Conservation (phyloP, 371 early-diverging fungal species). For the Mortierella polycephala region DNA sequence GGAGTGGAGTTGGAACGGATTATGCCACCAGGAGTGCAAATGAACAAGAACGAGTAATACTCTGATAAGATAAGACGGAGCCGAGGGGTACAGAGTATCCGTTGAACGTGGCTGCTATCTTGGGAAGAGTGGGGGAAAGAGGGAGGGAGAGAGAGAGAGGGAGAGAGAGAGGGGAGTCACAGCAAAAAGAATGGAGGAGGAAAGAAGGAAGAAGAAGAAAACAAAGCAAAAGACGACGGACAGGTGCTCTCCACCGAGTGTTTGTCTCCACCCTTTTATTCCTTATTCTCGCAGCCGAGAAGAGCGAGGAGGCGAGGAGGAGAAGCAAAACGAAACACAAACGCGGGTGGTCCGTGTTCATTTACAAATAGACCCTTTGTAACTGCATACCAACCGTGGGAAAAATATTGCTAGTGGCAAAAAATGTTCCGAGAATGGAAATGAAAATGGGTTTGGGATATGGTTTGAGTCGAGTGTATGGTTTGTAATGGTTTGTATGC, state of each 20-base stretch:
- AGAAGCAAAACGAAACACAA: not conserved
- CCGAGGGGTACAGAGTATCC: not conserved
- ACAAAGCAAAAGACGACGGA: no score
- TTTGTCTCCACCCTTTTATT: not conserved
- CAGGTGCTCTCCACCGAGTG: not conserved
- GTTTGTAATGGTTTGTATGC: no score
- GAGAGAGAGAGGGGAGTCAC: not conserved
- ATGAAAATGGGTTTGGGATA: no score
- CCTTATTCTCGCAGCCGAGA: not conserved
- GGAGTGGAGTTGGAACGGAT: no score
- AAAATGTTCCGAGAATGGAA: no score
- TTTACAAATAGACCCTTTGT: not conserved
- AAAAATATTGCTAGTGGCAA: no score
- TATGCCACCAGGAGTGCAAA: no score
- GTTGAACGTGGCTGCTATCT: not conserved
- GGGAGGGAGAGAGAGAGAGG: not conserved
- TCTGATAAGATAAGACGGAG: not conserved
- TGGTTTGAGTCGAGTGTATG: no score
- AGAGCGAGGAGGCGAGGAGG: no score
- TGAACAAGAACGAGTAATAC: no score
- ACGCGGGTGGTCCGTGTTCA: constrained; percentile 1
- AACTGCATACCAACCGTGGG: not conserved
- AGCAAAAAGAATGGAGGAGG: not conserved
- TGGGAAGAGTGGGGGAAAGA: not conserved
- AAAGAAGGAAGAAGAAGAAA: no score